These are phyloP conservation scores for Pseudogymnoascus sp. DNA, from an alignment of 2,329 filamentous ascomycete genomes.

Conservation along the genomic window DNA sequence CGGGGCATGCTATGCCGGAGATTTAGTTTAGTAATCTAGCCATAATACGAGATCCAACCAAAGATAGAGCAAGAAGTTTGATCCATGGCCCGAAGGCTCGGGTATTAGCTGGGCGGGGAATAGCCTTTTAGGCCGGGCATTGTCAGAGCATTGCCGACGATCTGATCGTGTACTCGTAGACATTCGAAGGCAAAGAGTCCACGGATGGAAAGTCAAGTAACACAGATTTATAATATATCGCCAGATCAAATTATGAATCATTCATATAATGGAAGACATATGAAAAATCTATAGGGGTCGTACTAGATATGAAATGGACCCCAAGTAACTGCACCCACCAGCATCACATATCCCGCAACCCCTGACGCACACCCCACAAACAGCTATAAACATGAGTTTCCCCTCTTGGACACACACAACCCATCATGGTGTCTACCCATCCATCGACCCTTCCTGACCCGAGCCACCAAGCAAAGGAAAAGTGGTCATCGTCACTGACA, in stretches of 20 bases:
- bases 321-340: neutral
- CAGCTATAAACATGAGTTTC: neutral
- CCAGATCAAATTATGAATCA: neutral
- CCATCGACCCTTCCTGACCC: slow-evolving; percentile 24
- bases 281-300: neutral
- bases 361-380: neutral
- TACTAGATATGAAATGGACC: neutral
- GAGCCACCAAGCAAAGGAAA: slow-evolving; percentile 15
- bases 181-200: neutral
- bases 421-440: slow-evolving; percentile 26
- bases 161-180: neutral
- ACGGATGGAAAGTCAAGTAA: neutral
- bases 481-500: slow-evolving; percentile 30
- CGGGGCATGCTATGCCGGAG: neutral
- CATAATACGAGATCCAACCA: neutral
- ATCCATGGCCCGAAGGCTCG: neutral
- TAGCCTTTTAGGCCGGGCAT: neutral
- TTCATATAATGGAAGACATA: neutral
- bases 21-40: neutral
- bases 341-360: neutral
- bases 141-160: neutral
- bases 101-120: neutral
- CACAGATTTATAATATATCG: no score
- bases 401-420: neutral
- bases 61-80: neutral